phyloP scores from a whole-genome alignment of 768 basidiomycete genomes.

The Lyophyllum semitale region DNA sequence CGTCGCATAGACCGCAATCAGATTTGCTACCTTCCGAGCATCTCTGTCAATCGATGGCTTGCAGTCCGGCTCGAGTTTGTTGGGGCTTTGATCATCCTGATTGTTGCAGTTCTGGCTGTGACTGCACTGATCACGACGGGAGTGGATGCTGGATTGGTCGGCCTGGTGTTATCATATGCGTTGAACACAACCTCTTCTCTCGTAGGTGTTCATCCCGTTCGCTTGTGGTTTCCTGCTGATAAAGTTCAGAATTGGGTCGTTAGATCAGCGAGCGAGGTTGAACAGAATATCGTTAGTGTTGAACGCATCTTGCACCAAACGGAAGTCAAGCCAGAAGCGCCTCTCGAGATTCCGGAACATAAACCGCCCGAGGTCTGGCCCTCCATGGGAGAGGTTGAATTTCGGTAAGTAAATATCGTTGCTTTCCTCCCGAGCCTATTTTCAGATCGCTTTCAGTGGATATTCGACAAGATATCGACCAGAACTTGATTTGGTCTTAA shows the following conservation, averaged over 20 bases:
- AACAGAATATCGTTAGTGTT: slow-evolving; percentile 88
- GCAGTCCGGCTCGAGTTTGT: slow-evolving; percentile 84
- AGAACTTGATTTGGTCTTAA: slow-evolving; percentile 80
- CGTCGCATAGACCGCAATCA: slow-evolving; percentile 85
- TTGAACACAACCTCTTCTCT: slow-evolving; percentile 81
- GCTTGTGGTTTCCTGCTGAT: not conserved
- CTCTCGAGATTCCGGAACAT: slow-evolving; percentile 62
- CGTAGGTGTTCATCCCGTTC: slow-evolving; percentile 40
- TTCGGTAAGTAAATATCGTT: slow-evolving; percentile 48
- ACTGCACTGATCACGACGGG: slow-evolving; percentile 70
- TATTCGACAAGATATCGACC: slow-evolving; percentile 82
- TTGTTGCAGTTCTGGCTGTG: slow-evolving; percentile 68
- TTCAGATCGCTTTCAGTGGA: slow-evolving; percentile 36
- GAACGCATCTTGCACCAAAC: slow-evolving; percentile 87
- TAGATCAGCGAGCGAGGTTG: slow-evolving; percentile 82
- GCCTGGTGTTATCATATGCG: slow-evolving; percentile 83
- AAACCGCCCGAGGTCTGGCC: slow-evolving; percentile 72
- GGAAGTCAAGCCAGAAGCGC: slow-evolving; percentile 71
- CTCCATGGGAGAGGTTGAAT: slow-evolving; percentile 67
- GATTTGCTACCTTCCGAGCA: slow-evolving; percentile 72
- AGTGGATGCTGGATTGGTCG: slow-evolving; percentile 87
- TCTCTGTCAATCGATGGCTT: slow-evolving; percentile 82
- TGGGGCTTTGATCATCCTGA: slow-evolving; percentile 77
- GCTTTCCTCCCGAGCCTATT: not conserved
- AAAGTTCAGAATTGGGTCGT: slow-evolving; percentile 55